Base-by-base conservation (phyloP, 2,329 filamentous ascomycete species). In the Cercospora zeae-maydis region DNA sequence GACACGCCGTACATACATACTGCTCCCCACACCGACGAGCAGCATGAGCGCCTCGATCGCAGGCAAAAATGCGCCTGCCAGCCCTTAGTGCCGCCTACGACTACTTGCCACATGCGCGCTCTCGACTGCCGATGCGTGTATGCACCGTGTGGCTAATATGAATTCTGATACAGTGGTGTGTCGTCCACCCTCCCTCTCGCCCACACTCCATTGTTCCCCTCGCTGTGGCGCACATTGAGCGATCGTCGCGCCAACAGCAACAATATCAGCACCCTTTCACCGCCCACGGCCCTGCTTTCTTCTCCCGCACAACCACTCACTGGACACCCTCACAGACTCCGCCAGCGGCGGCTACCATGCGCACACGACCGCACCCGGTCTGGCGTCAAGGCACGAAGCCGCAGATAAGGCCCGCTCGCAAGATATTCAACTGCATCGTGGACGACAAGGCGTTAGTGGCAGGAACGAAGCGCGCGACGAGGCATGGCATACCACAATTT, bases 341-440 rank as follows among this genome's bases (percentile, higher is more conserved):
- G n/a, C 57, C 42, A 9, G 55, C 53, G 57, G 55, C 59, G 42
- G 56, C 54, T 59, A 70, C 63, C 21, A 71, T 71, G 69, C 68
- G 70, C 63, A 42, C 69, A 55, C 67, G 70, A 62, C 66, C 60
- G 57, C 72, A 71, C 47, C 71, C 72, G 7, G 57, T 62, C 36
- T 73, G 71, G 31, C 69, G 69, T 58, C 68, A 73, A 49, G 68
- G 63, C 66, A 61, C 67, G 30, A 61, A 42, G 5, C 51, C 60
- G 47, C 37, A 56, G 59, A 49, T 60, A 52, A 59, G 59, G 59
- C 70, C 73, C 27, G 63, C 67, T 11, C 77, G 79, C 67, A 82
- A 81, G 74, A 70, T 82, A 62, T 82, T 83, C 77, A 82, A 82
- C 75, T 82, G 80, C 72, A 82, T 82, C 66, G 79, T 82, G 67